Percentiles rank a stretch among this genome's conserved stretches.
Evolutionary conservation across 257 asterid genomes (phyloP).

Genomic region (Linderniella brevidens): DNA sequence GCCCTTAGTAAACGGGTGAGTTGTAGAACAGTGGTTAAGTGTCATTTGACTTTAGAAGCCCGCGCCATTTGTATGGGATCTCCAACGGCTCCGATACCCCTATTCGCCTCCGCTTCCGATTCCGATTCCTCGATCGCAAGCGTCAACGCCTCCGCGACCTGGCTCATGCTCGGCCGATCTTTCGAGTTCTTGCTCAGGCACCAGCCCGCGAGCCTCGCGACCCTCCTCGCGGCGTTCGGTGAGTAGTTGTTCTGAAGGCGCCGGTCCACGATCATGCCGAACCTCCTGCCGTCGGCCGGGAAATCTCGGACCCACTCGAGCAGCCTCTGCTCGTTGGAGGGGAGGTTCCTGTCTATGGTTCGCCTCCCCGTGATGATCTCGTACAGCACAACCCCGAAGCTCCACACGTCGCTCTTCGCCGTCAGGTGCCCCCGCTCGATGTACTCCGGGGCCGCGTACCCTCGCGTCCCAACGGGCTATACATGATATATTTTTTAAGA

Average conservation of each 20-base stretch:
- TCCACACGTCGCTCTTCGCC: conserved; percentile 1
- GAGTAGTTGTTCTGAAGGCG: background rate
- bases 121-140: too few species aligned
- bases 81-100: too few species aligned
- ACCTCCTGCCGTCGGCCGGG: background rate
- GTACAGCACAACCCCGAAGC: background rate
- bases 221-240: background rate
- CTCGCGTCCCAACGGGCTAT: background rate
- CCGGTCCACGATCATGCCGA: background rate
- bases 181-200: background rate
- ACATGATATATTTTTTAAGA: background rate
- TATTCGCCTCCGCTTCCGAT: too few species aligned
- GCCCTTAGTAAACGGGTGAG: too few species aligned
- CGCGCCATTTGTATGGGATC: too few species aligned
- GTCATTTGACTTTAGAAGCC: too few species aligned
- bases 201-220: background rate
- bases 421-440: too few species aligned
- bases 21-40: too few species aligned
- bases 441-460: background rate
- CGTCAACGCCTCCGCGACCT: background rate
- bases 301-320: background rate
- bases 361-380: background rate
- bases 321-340: background rate
- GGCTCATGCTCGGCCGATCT: background rate
- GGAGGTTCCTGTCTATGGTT: background rate